Base-by-base conservation (phyloP, 2,329 filamentous ascomycete genomes). In the Colletotrichum chrysophilum region DNA sequence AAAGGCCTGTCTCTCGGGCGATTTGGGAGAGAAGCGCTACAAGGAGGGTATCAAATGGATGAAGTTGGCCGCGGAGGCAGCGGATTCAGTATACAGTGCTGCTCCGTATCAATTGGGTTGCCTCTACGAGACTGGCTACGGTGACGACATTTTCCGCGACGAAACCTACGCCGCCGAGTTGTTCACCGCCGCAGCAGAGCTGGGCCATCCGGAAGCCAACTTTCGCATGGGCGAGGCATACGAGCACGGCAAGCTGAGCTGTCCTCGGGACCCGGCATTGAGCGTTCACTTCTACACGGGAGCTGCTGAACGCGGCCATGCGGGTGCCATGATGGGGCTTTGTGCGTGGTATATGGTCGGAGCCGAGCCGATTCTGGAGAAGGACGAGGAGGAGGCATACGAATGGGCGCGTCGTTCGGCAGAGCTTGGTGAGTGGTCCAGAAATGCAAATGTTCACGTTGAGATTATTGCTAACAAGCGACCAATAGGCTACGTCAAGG, bases 281-380 rank as follows among this genome's bases (percentile, higher is more conserved):
- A 98, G 96, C 78, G 96, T 99, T 12, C 97, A 99, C 84, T 99
- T 98, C 83, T 99, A 99, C 86, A 99, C 96, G 2, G 94, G 93
- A 30, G 96, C 97, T 14, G 97, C 97, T 4, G 94, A 98, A 81
- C 89, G 91, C 61, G 95, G 95, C 2, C 94, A 98, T 81, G 89
- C 96, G 0, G 91, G 93, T 64, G 96, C 96, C 64, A 98, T 98
- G 96, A 98, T 99, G 96, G 96, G 96, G 6, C 89, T 99, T 10
- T 99, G 97, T 85, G 97, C 97, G 13, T 99, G 97, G 97, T 99
- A 98, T 84, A 94, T 98, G 90, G 94, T 98, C 55, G 97, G 97
- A 13, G 97, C 97, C 3, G 94, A 96, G 79, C 96, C 96, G 0
- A 92, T 98, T 16, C 87, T 99, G 26, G 96, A 98, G 76, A 98